A percentile compares a stretch with the other conserved stretches of the same genome.
Evolutionary conservation across 805 yeast genomes (phyloP).

Genomic region (Yarrowia divulgata): DNA sequence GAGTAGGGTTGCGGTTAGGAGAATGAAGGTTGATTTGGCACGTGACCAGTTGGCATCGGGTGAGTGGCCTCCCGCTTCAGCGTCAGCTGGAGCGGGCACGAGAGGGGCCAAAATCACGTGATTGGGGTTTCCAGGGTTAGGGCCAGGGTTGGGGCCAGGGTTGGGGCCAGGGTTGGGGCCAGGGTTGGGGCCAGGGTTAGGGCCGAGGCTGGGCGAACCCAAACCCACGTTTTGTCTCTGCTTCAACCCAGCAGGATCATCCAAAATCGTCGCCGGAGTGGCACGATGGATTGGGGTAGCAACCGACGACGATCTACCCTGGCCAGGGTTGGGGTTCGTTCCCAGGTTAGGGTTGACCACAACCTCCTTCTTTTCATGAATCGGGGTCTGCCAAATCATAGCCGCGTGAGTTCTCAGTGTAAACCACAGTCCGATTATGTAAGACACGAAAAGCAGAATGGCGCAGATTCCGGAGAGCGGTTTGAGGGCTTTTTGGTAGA

Average conservation of each 20-base stretch:
- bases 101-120: not conserved
- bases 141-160: not conserved
- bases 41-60: constrained; percentile 95
- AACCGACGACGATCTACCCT: not conserved
- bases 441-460: constrained; percentile 77
- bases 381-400: constrained; percentile 85
- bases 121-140: not conserved
- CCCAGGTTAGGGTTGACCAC: no score
- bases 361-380: constrained; percentile 50
- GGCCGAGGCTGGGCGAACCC: not conserved
- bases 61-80: constrained; percentile 1
- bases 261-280: constrained; percentile 21
- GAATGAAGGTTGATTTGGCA: constrained; percentile 78
- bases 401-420: constrained; percentile 97
- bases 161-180: not conserved
- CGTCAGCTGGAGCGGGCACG: not conserved
- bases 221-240: no score
- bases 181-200: not conserved
- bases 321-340: not conserved
- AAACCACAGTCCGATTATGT: constrained; percentile 87
- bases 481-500: constrained; percentile 71
- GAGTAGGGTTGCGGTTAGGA: constrained; percentile 81
- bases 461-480: constrained; percentile 89
- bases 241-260: constrained; percentile 17
- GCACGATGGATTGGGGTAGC: constrained; percentile 30